Base-by-base conservation (phyloP, 2,329 filamentous ascomycete genomes). In the Aureobasidium sp. region DNA sequence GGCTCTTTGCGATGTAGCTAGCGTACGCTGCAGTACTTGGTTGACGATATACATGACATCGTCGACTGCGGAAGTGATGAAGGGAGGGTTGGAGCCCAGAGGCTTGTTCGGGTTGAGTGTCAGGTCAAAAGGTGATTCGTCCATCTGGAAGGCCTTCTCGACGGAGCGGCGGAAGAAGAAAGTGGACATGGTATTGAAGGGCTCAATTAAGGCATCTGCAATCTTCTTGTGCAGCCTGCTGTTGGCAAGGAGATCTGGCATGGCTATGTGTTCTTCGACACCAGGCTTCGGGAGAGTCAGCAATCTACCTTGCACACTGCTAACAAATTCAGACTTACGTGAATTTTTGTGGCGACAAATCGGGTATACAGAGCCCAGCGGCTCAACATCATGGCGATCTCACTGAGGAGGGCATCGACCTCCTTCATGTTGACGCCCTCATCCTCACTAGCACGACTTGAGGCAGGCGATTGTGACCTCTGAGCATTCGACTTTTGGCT, bases 11-110 rank as follows among this genome's bases (percentile, higher is more conserved):
- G 89, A 90, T 0, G 95, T 97, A 0, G 90, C 88, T 25, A 97
- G 80, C 0, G 91, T 89, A 66, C 93, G 87, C 66, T 95, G 88
- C 8, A 97, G 81, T 37, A 97, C 89, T 56, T 93, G 88, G 72
- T 95, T 96, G 72, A 96, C 90, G 68, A 99, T 97, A 76, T 97
- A 99, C 93, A 99, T 97, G 70, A 97, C 91, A 76, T 97, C 94
- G 77, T 99, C 94, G 9, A 99, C 92, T 0, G 93, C 92, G 1
- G 92, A 91, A 47, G 94, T 93, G 69, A 99, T 96, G 71, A 90
- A 95, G 0, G 94, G 94, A 2, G 91, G 84, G 68, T 91, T 91
- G 63, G 87, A 84, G 58, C 88, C 85, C 47, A 96, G 80, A 3
- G 87, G 81, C 70, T 82, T 89, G 69, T 82, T 87, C 45, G 87